Conservation (phyloP, 768 basidiomycete species). For the Boletus pseudo-olivaceus region DNA sequence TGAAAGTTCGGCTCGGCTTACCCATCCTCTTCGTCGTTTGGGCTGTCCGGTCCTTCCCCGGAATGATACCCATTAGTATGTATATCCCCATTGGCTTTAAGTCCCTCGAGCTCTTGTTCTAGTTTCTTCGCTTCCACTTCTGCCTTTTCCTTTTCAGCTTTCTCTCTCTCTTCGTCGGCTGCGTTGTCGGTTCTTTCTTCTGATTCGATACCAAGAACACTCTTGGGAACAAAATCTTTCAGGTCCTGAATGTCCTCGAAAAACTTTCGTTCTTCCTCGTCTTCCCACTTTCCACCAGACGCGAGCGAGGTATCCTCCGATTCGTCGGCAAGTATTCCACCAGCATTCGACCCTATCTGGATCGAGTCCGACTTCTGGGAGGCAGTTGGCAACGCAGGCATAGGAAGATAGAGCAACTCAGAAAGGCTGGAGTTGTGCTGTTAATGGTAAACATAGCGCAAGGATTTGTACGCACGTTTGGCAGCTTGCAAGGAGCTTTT, state of each 20-base stretch:
- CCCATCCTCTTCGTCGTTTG: conserved; percentile 31
- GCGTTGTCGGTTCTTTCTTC: conserved; percentile 40
- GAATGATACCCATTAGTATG: conserved; percentile 20
- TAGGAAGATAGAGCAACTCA: conserved; percentile 79
- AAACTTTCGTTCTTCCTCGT: conserved; percentile 92
- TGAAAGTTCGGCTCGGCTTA: conserved; percentile 9
- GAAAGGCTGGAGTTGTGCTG: conserved; percentile 57
- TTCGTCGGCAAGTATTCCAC: conserved; percentile 46
- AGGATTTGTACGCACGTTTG: conserved; percentile 61
- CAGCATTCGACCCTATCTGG: conserved; percentile 54
- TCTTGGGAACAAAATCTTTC: conserved; percentile 86
- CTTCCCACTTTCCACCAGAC: conserved; percentile 91
- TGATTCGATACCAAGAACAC: conserved; percentile 69
- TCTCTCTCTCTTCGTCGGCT: conserved; percentile 43
- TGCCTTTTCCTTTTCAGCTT: conserved; percentile 51
- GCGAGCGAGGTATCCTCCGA: conserved; percentile 49
- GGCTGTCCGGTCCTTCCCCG: conserved; percentile 8
- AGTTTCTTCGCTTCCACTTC: conserved; percentile 70
- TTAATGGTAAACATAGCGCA: conserved; percentile 4
- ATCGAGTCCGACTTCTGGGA: conserved; percentile 82
- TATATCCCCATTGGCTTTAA: conserved; percentile 39
- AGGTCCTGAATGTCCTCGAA: conserved; percentile 92
- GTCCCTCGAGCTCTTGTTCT: conserved; percentile 71
- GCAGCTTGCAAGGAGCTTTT: conserved; percentile 84
- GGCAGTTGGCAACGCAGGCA: conserved; percentile 80